phyloP scores from a whole-genome alignment of 495 filamentous ascomycete species.

The Aspergillus hancockii region DNA sequence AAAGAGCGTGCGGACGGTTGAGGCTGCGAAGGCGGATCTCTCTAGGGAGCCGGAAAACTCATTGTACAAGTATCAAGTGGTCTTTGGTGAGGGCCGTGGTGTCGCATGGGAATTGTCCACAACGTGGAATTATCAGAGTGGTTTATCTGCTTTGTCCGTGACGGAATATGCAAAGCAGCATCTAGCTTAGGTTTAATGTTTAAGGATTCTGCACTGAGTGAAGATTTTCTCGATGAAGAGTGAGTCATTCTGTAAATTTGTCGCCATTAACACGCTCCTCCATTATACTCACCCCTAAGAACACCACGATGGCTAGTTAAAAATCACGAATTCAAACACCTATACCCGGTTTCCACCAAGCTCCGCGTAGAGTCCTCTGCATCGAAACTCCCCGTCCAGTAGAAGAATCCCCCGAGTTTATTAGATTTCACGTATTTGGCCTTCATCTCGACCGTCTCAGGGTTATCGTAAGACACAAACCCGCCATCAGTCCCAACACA shows the following conservation, averaged over 20 bases:
- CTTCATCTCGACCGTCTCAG: neutral
- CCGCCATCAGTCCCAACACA: neutral
- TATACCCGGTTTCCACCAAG: neutral
- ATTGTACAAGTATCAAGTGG: conserved; percentile 58
- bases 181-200: neutral
- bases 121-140: conserved; percentile 49
- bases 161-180: conserved; percentile 37
- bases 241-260: too few species aligned
- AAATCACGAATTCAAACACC: neutral
- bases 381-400: neutral
- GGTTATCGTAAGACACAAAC: neutral
- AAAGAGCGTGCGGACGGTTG: conserved; percentile 46
- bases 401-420: neutral
- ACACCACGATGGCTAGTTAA: neutral
- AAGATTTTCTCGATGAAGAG: too few species aligned
- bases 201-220: too few species aligned
- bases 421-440: neutral
- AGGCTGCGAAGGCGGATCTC: conserved; percentile 40
- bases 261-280: too few species aligned
- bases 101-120: conserved; percentile 56
- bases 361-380: neutral
- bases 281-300: too few species aligned
- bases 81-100: conserved; percentile 59
- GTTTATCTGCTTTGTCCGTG: conserved; percentile 40
- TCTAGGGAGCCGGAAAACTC: conserved; percentile 45